Evolutionary conservation across 306 rosid genomes (phyloP), one percentile per base, ranked within the genome.

Genomic region (Cicer cuneatum): DNA sequence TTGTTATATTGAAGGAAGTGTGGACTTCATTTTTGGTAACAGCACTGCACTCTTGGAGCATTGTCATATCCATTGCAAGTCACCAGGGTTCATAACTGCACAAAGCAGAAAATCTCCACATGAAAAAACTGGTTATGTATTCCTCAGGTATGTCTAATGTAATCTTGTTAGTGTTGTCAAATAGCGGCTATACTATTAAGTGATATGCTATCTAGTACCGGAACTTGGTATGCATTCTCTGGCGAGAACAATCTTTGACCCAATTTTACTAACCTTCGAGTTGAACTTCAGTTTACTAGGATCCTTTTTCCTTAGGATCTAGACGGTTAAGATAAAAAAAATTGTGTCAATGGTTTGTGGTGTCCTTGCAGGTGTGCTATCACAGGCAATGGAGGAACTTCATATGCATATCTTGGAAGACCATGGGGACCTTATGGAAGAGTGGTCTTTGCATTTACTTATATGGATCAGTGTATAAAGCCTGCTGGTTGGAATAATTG

Each of bases 401-500:
- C 89, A 59, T 89, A 85, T 49, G 35, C 87, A 64, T 77, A 82
- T 74, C 90, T 93, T 7, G 98, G 98, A 66, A 75, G 98, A 47
- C 98, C 98, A 7, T 93, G 98, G 98, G 97, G 97, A 69, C 93
- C 97, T 61, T 93, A 81, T 75, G 98, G 89, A 71, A 88, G 98
- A 83, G 98, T 93, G 45, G 79, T 93, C 41, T 93, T 80, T 88
- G 98, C 96, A 8, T 80, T 78, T 81, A 90, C 93, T 41, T 86
- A 79, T 41, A 87, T 93, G 86, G 98, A 90, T 84, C 85, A 59
- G 38, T 90, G 97, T 74, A 67, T 93, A 80, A 88, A 77, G 58
- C 90, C 69, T 75, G 81, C 5, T 5, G 98, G 98, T 10, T 90
- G 98, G 98, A 59, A 90, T 68, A 86, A 93, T 79, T 93, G 98